phyloP scores from a whole-genome alignment of 2,329 filamentous ascomycete genomes.

The Pseudogymnoascus sp. region DNA sequence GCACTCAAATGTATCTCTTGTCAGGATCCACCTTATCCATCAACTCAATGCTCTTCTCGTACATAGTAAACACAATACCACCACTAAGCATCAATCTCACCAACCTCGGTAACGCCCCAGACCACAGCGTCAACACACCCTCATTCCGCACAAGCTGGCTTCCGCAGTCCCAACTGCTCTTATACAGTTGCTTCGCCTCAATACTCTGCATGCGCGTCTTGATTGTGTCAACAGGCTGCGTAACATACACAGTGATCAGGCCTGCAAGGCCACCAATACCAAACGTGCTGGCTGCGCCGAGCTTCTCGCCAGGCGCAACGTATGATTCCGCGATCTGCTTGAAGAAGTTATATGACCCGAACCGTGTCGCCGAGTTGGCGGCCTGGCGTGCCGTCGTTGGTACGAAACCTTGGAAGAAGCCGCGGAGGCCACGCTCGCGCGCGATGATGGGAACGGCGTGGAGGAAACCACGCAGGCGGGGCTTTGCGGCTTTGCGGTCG shows the following conservation, averaged over 20 bases:
- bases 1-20: slow-evolving; percentile 65
- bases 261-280: slow-evolving; percentile 84
- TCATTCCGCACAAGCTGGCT: slow-evolving; percentile 80
- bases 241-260: slow-evolving; percentile 78
- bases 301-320: slow-evolving; percentile 87
- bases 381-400: slow-evolving; percentile 92
- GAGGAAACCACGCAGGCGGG: slow-evolving; percentile 84
- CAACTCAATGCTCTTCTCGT: slow-evolving; percentile 91
- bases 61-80: slow-evolving; percentile 97
- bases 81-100: slow-evolving; percentile 82
- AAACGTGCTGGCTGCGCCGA: slow-evolving; percentile 81
- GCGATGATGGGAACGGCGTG: slow-evolving; percentile 83
- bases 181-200: slow-evolving; percentile 72
- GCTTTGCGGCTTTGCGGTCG: slow-evolving; percentile 78
- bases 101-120: slow-evolving; percentile 78
- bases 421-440: slow-evolving; percentile 76
- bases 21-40: slow-evolving; percentile 76
- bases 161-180: slow-evolving; percentile 80
- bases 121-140: slow-evolving; percentile 87
- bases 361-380: slow-evolving; percentile 86
- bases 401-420: slow-evolving; percentile 95
- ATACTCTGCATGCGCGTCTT: slow-evolving; percentile 98
- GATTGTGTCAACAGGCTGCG: slow-evolving; percentile 76
- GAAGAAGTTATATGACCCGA: slow-evolving; percentile 82
- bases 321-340: slow-evolving; percentile 90